Conservation (phyloP, 768 basidiomycete species). For the Crucibulum laeve region DNA sequence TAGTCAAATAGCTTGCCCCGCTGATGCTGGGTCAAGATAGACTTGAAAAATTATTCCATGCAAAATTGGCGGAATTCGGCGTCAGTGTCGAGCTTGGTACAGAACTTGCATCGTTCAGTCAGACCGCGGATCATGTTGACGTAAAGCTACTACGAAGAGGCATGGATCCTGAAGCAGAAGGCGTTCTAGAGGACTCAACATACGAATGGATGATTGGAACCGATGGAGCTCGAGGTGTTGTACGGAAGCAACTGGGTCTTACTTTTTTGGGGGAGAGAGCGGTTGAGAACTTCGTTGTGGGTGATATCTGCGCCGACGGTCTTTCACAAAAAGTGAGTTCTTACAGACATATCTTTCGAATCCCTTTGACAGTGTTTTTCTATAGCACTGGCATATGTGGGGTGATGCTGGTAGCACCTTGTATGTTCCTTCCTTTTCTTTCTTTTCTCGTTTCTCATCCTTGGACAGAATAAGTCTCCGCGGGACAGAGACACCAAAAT, state of each 20-base stretch:
- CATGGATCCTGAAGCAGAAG: constrained; percentile 10
- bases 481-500: constrained; percentile 23
- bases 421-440: constrained; percentile 17
- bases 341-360: background rate
- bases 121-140: constrained; percentile 27
- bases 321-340: constrained; percentile 30
- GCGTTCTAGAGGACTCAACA: constrained; percentile 19
- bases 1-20: constrained; percentile 20
- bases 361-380: background rate
- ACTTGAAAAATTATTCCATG: constrained; percentile 34
- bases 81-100: constrained; percentile 38
- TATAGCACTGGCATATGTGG: constrained; percentile 45
- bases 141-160: constrained; percentile 27
- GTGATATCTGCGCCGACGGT: constrained; percentile 38
- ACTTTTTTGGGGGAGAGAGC: constrained; percentile 35
- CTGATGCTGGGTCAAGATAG: constrained; percentile 29
- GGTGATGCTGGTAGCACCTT: constrained; percentile 28
- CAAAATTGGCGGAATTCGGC: constrained; percentile 23
- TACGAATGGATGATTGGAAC: constrained; percentile 38
- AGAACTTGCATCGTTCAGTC: constrained; percentile 38
- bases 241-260: constrained; percentile 36
- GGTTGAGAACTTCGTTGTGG: constrained; percentile 30
- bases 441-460: background rate
- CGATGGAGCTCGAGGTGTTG: constrained; percentile 38
- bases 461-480: constrained; percentile 22